phyloP scores from a whole-genome alignment of 441 rosid genomes.

The Cnidoscolus chayamansa region DNA sequence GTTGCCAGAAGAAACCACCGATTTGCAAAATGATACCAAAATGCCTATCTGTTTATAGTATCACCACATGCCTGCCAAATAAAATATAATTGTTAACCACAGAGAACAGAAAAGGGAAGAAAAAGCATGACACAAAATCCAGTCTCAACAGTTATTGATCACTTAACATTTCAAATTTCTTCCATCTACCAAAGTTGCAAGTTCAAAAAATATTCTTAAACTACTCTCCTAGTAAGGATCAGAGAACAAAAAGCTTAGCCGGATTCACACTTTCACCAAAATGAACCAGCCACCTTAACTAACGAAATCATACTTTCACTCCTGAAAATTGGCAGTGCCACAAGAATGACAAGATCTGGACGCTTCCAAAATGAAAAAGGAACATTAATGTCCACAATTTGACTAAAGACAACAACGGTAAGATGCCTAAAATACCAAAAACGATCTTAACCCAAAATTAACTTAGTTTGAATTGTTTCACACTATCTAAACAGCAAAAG shows the following conservation, averaged over 20 bases:
- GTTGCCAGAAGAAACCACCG: conserved; percentile 26
- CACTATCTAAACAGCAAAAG: conserved; percentile 4
- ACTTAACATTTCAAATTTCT: neutral
- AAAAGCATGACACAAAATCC: conserved; percentile 5
- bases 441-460: conserved; percentile 1
- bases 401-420: neutral
- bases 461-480: neutral
- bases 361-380: neutral
- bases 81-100: neutral
- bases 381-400: conserved; percentile 15
- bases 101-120: conserved; percentile 1
- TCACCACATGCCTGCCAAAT: conserved; percentile 31
- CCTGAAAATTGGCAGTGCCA: neutral
- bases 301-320: conserved; percentile 8
- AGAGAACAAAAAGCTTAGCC: neutral
- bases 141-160: neutral
- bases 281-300: conserved; percentile 2
- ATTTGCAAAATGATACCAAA: conserved; percentile 15
- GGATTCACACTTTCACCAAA: conserved; percentile 4
- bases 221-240: neutral
- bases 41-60: conserved; percentile 16
- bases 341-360: neutral
- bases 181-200: neutral
- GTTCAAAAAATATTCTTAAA: neutral
- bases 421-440: neutral